Percentiles rank a stretch among this genome's conserved stretches.
These are phyloP conservation scores for Tetradesmus lagerheimii DNA, from an alignment of 139 green algal genomes.

Conservation along the genomic window DNA sequence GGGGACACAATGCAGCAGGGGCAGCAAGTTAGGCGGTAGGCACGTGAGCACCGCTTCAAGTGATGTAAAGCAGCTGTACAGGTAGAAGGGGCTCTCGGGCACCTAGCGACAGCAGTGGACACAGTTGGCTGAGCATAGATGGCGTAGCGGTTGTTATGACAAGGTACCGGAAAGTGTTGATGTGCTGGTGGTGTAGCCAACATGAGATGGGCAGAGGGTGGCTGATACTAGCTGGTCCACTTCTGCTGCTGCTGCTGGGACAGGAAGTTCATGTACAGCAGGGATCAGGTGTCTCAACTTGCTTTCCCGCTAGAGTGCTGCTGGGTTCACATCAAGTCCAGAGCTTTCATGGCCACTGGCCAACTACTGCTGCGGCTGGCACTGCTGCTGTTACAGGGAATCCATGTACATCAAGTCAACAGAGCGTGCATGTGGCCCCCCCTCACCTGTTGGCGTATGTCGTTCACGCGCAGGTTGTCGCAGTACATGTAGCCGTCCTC, in stretches of 20 bases:
- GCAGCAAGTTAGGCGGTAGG: too few relatives aligned
- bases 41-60: too few relatives aligned
- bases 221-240: not conserved
- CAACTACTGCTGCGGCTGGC: conserved; percentile 1
- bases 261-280: not conserved
- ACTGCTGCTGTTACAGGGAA: not conserved
- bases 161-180: not conserved
- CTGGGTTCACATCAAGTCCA: too few relatives aligned
- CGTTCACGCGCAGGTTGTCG: conserved; percentile 88
- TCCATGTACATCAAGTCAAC: not conserved
- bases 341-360: too few relatives aligned
- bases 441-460: conserved; percentile 77
- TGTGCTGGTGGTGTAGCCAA: not conserved
- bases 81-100: conserved; percentile 89
- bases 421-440: not conserved
- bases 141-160: too few relatives aligned
- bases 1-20: too few relatives aligned
- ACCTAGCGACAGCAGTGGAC: too few relatives aligned
- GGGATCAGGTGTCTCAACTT: too few relatives aligned
- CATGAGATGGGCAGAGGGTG: not conserved
- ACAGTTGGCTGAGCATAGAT: too few relatives aligned
- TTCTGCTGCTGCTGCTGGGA: not conserved
- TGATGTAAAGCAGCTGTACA: too few relatives aligned
- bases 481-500: conserved; percentile 96
- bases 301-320: too few relatives aligned